A percentile compares a stretch with the other conserved stretches of the same genome.
phyloP scores from a whole-genome alignment of 192 early-diverging fungal genomes.

The Coemansia sp. region DNA sequence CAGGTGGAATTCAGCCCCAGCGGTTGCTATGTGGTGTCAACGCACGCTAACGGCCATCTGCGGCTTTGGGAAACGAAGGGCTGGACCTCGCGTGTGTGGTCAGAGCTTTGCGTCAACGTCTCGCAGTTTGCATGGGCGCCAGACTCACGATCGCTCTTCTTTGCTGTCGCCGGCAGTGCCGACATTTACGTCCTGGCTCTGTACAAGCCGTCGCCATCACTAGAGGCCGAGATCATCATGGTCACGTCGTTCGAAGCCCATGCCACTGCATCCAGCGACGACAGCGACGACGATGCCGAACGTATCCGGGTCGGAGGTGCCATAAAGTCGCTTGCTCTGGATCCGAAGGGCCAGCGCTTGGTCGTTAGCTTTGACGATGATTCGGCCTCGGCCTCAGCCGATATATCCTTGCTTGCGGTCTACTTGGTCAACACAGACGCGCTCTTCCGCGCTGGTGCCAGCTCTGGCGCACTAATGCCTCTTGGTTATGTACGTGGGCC shows the following conservation, averaged over 20 bases:
- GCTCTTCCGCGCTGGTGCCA: conserved; percentile 49
- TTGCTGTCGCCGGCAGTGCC: conserved; percentile 24
- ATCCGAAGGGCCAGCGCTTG: conserved; percentile 53
- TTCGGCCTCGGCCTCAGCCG: conserved; percentile 40
- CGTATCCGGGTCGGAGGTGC: conserved; percentile 48
- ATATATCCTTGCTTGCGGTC: conserved; percentile 53
- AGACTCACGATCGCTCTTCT: conserved; percentile 51
- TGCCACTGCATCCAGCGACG: conserved; percentile 21
- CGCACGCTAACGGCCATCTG: conserved; percentile 50
- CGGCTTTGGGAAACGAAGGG: conserved; percentile 55
- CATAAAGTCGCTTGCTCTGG: conserved; percentile 47
- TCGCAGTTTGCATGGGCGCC: conserved; percentile 49
- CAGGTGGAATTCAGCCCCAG: conserved; percentile 40
- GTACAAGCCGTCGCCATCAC: conserved; percentile 38
- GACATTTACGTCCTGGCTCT: conserved; percentile 49
- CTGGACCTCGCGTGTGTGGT: conserved; percentile 55
- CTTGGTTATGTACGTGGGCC: conserved; percentile 57
- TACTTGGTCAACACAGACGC: conserved; percentile 45
- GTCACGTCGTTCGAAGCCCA: conserved; percentile 41
- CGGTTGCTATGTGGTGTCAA: conserved; percentile 38
- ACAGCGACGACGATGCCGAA: conserved; percentile 12
- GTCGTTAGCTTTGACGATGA: conserved; percentile 47
- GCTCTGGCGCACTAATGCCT: conserved; percentile 43
- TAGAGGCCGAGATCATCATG: conserved; percentile 43
- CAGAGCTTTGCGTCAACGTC: conserved; percentile 33